A percentile compares a stretch with the other conserved stretches of the same genome.
Conservation (phyloP, 2,329 filamentous ascomycete genomes). For the Cladophialophora psammophila region DNA sequence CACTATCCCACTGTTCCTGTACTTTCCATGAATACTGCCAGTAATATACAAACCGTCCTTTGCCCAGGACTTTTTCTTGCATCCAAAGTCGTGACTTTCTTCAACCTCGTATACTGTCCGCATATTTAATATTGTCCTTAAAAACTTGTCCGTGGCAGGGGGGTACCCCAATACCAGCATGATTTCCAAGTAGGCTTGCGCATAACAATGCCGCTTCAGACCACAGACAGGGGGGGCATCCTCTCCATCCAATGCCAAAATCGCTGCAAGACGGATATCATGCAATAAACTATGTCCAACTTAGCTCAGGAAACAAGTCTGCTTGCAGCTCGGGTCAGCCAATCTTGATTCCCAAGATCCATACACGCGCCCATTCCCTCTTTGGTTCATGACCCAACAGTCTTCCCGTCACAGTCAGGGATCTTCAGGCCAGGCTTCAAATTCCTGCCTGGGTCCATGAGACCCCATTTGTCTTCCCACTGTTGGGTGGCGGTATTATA, state of each 20-base stretch:
- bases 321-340: background rate
- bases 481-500: slow-evolving; percentile 74
- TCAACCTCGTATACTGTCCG: slow-evolving; percentile 2
- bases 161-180: background rate
- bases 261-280: background rate
- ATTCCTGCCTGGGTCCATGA: slow-evolving; percentile 84
- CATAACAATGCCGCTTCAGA: background rate
- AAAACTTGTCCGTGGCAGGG: background rate
- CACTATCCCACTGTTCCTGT: background rate
- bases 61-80: background rate
- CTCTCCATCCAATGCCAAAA: background rate
- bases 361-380: background rate
- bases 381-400: slow-evolving; percentile 50
- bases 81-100: slow-evolving; percentile 1
- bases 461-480: slow-evolving; percentile 96
- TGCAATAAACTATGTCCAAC: background rate
- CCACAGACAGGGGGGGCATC: background rate
- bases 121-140: background rate
- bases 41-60: background rate
- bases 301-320: background rate
- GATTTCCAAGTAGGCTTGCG: background rate
- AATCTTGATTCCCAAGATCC: background rate
- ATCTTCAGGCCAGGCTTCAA: slow-evolving; percentile 85
- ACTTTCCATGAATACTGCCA: background rate
- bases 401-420: slow-evolving; percentile 83